Evolutionary conservation across 2,329 filamentous ascomycete species (phyloP).

Genomic region (Gaeumannomyces sp.): DNA sequence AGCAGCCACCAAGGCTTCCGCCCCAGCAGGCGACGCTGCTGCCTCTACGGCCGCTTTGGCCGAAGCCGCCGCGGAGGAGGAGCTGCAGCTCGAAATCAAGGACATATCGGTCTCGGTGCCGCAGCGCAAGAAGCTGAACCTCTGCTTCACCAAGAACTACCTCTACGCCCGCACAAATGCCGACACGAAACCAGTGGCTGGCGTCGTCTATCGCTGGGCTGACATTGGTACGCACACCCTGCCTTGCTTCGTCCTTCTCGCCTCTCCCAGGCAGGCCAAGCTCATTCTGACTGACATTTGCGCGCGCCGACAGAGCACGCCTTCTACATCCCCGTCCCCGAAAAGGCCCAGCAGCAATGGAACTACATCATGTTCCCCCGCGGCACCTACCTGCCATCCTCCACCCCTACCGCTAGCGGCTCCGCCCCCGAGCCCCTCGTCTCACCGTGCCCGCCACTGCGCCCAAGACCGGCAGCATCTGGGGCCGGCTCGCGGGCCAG

Average conservation of each 20-base stretch:
- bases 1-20: conserved; percentile 1
- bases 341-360: conserved; percentile 58
- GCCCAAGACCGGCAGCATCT: conserved; percentile 54
- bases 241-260: background rate
- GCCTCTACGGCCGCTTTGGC: conserved; percentile 17
- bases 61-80: conserved; percentile 33
- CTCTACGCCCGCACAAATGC: conserved; percentile 51
- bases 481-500: conserved; percentile 40
- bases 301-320: conserved; percentile 41
- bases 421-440: conserved; percentile 49
- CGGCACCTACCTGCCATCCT: conserved; percentile 42
- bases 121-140: conserved; percentile 61
- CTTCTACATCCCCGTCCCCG: conserved; percentile 60
- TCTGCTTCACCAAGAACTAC: conserved; percentile 55
- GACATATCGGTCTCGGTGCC: conserved; percentile 63
- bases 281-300: background rate
- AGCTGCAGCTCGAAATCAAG: conserved; percentile 53
- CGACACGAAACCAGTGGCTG: conserved; percentile 34
- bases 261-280: background rate
- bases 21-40: background rate
- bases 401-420: conserved; percentile 23
- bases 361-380: conserved; percentile 60
- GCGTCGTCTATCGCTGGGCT: conserved; percentile 53
- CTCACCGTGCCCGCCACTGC: conserved; percentile 53
- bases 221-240: conserved; percentile 46